Evolutionary conservation across 2,329 filamentous ascomycete genomes (phyloP).

Genomic region (Stemphylium lycopersici): DNA sequence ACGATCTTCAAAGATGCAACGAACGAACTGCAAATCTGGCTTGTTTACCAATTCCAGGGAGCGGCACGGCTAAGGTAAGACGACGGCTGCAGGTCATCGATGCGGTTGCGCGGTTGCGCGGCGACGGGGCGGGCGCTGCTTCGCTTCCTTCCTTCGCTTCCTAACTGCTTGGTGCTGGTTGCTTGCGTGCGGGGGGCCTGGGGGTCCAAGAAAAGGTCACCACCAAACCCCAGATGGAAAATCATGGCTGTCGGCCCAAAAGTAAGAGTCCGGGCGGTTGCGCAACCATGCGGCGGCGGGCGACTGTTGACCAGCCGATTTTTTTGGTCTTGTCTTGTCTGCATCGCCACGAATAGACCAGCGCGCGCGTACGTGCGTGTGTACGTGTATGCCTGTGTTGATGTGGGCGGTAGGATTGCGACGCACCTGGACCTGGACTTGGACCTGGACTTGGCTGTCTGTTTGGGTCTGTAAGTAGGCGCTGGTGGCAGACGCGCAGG

Average conservation of each 20-base stretch:
- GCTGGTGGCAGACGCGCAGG: slow-evolving; percentile 16
- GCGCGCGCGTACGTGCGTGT: not conserved
- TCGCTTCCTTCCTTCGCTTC: no score
- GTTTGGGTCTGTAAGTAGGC: slow-evolving; percentile 3
- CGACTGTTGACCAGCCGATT: not conserved
- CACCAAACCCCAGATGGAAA: not conserved
- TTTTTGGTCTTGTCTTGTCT: not conserved
- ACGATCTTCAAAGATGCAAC: no score
- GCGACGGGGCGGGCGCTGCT: not conserved
- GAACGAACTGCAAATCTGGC: no score
- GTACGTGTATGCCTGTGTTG: not conserved
- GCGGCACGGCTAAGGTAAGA: slow-evolving; percentile 8
- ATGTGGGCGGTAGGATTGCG: not conserved
- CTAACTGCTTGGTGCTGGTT: no score
- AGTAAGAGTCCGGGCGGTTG: slow-evolving; percentile 10
- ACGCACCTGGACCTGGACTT: not conserved
- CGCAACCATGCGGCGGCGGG: not conserved
- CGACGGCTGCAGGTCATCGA: slow-evolving; percentile 18
- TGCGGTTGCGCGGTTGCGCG: slow-evolving; percentile 16
- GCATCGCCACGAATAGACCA: slow-evolving; percentile 3
- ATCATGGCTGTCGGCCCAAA: not conserved
- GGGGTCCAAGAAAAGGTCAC: slow-evolving; percentile 15
- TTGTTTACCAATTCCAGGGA: not conserved
- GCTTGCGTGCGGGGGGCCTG: not conserved
- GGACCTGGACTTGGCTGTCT: no score